phyloP scores from a whole-genome alignment of 2,329 filamentous ascomycete genomes.

The Sordariomycetes sp. region DNA sequence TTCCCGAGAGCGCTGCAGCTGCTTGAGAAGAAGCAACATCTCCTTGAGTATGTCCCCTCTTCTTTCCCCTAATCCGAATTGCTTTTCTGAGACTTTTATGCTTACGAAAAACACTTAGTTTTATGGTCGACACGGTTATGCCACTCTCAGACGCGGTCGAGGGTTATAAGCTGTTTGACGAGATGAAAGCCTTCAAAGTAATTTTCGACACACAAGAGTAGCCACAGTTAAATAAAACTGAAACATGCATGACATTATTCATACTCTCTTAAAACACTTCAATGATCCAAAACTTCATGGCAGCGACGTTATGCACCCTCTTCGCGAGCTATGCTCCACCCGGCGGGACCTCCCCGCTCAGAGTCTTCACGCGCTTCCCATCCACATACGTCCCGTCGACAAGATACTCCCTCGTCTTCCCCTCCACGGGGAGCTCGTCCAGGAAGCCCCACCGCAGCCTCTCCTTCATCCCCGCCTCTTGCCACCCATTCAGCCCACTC shows the following conservation, averaged over 20 bases:
- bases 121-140: slow-evolving; percentile 24
- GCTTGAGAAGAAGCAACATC: slow-evolving; percentile 50
- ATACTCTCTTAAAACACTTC: no score
- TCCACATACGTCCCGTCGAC: slow-evolving; percentile 5
- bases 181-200: slow-evolving; percentile 59
- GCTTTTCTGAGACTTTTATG: slow-evolving; percentile 6
- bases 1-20: slow-evolving; percentile 40
- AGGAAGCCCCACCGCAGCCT: slow-evolving; percentile 5
- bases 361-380: slow-evolving; percentile 4
- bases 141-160: slow-evolving; percentile 50
- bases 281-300: no score
- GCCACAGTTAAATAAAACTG: no score
- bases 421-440: slow-evolving; percentile 3
- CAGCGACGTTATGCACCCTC: no score
- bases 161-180: slow-evolving; percentile 57
- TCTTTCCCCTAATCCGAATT: neutral
- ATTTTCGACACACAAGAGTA: slow-evolving; percentile 35
- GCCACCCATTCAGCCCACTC: slow-evolving; percentile 2
- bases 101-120: slow-evolving; percentile 40
- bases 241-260: no score
- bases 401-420: neutral
- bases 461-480: neutral
- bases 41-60: slow-evolving; percentile 40
- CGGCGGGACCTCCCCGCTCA: neutral
- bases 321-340: no score